These are phyloP conservation scores for Naganishia vishniacii DNA, from an alignment of 768 basidiomycete species.

Conservation along the genomic window DNA sequence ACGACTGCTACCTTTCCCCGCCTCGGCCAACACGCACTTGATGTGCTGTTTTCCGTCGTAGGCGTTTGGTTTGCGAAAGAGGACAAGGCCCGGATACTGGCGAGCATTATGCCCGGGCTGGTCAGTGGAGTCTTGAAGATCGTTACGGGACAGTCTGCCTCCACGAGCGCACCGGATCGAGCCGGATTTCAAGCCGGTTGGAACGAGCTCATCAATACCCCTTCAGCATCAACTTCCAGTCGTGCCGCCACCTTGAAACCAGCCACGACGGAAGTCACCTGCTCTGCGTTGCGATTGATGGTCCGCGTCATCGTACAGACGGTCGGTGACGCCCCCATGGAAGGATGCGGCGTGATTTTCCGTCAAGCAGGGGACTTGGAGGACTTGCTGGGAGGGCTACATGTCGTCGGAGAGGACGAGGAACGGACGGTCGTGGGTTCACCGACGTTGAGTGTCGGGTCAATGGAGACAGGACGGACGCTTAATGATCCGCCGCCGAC, in stretches of 20 bases:
- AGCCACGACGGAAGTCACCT: background rate
- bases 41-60: constrained; percentile 58
- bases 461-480: background rate
- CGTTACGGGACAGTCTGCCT: constrained; percentile 53
- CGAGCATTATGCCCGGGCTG: constrained; percentile 68
- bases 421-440: constrained; percentile 53
- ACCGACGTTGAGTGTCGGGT: background rate
- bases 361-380: constrained; percentile 35
- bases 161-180: constrained; percentile 32
- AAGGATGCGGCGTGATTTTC: constrained; percentile 31
- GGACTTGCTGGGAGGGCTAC: constrained; percentile 49
- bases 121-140: constrained; percentile 71
- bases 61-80: constrained; percentile 54
- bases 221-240: background rate
- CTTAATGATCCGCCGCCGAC: background rate
- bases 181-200: constrained; percentile 20
- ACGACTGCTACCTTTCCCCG: constrained; percentile 58
- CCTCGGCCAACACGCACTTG: constrained; percentile 56
- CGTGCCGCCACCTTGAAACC: background rate
- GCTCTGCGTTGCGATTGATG: background rate
- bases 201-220: background rate
- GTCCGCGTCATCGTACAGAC: constrained; percentile 33
- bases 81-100: constrained; percentile 46
- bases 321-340: constrained; percentile 37
- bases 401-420: constrained; percentile 60